A percentile compares a stretch with the other conserved stretches of the same genome.
Conservation (phyloP, 2,329 filamentous ascomycete species). For the Pezizomycotina sp. region DNA sequence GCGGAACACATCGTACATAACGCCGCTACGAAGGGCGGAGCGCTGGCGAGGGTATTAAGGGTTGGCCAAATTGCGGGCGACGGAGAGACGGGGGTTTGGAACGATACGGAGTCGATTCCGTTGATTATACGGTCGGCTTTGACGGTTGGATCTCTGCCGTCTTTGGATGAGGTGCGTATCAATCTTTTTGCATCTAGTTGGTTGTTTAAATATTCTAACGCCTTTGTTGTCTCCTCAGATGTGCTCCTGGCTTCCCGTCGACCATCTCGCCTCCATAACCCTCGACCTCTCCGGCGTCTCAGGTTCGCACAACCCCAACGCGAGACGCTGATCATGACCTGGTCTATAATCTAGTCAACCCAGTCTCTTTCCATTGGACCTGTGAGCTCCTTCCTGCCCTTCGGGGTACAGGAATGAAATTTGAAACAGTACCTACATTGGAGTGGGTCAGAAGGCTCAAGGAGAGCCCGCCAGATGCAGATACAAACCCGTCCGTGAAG, state of each 20-base stretch:
- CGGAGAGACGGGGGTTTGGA: slow-evolving; percentile 34
- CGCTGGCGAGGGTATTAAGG: slow-evolving; percentile 30
- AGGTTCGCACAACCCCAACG: slow-evolving; percentile 5
- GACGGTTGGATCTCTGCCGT: slow-evolving; percentile 35
- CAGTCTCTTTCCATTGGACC: slow-evolving; percentile 36
- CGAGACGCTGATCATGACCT: no score
- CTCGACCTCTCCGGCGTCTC: slow-evolving; percentile 29
- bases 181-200: no score
- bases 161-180: slow-evolving; percentile 29
- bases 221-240: no score
- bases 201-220: no score
- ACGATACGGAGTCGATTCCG: slow-evolving; percentile 36
- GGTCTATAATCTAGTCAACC: slow-evolving; percentile 41
- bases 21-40: slow-evolving; percentile 26
- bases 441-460: slow-evolving; percentile 35
- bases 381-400: slow-evolving; percentile 38
- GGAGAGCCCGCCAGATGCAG: slow-evolving; percentile 34
- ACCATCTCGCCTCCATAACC: slow-evolving; percentile 32
- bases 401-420: slow-evolving; percentile 32
- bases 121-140: slow-evolving; percentile 35
- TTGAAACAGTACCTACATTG: slow-evolving; percentile 31
- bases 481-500: slow-evolving; percentile 37
- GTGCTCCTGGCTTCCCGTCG: slow-evolving; percentile 34
- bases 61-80: slow-evolving; percentile 36
- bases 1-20: slow-evolving; percentile 33